Percentiles rank a stretch among this genome's conserved stretches.
These are phyloP conservation scores for Trypanosoma conorhini DNA, from an alignment of 208 protist genomes.

Conservation along the genomic window DNA sequence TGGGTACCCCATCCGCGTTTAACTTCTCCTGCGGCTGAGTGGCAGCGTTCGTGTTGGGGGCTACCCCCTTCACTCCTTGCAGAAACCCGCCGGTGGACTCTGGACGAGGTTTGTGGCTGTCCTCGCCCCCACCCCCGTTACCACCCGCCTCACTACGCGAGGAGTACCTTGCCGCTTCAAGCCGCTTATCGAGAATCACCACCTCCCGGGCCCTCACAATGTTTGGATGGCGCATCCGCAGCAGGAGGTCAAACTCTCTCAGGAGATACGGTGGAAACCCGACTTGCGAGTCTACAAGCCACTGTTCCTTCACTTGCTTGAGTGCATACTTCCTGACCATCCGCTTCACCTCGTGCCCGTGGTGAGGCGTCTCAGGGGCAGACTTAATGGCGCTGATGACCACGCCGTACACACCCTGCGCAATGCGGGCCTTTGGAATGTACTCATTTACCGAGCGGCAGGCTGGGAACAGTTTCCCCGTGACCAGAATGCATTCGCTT, in stretches of 20 bases:
- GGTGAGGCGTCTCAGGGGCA: background rate
- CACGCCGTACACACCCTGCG: slow-evolving; percentile 85
- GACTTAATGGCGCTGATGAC: slow-evolving; percentile 54
- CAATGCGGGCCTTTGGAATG: slow-evolving; percentile 42
- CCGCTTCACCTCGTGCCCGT: background rate
- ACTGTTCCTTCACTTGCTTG: slow-evolving; percentile 83
- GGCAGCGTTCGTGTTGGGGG: background rate
- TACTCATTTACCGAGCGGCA: slow-evolving; percentile 75
- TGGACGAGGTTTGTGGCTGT: background rate
- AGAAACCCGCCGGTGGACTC: background rate
- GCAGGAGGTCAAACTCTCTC: slow-evolving; percentile 82
- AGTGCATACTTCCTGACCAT: slow-evolving; percentile 51
- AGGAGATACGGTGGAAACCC: slow-evolving; percentile 84
- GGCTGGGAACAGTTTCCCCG: slow-evolving; percentile 30
- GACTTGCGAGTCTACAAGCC: slow-evolving; percentile 70
- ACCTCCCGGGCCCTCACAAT: slow-evolving; percentile 54
- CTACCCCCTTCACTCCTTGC: background rate
- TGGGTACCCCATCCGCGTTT: background rate
- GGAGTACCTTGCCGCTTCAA: slow-evolving; percentile 3
- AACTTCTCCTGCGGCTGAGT: slow-evolving; percentile 7
- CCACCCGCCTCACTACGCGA: background rate
- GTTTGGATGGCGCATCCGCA: slow-evolving; percentile 81
- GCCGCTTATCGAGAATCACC: slow-evolving; percentile 45
- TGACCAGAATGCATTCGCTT: slow-evolving; percentile 35
- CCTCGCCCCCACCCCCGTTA: slow-evolving; percentile 4